Base-by-base conservation (phyloP, 2,329 filamentous ascomycete genomes). In the Drechslerella dactyloides region DNA sequence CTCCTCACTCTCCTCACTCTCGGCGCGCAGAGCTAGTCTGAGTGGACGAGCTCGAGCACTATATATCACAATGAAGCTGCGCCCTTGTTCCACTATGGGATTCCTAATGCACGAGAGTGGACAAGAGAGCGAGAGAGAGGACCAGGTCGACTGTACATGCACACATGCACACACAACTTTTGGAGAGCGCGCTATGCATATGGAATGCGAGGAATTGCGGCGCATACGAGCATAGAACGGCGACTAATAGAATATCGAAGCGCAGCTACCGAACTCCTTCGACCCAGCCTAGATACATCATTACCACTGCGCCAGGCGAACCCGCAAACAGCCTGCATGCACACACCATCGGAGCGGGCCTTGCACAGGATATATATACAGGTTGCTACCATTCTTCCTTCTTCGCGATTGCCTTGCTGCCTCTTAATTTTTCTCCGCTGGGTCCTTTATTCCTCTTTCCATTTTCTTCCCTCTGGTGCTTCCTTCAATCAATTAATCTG, bases 11-110 rank as follows among this genome's bases (percentile, higher is more conserved):
- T 33, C 27, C 27, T 33, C 27, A 3, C 27, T 8, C n/a, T n/a
- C n/a, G n/a, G n/a, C n/a, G n/a, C n/a, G n/a, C 27, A 33, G 27
- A 33, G 27, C 27, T 33, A 8, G 27, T 33, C 27, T 4, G 27
- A 33, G 27, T 33, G 27, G 27, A 21, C n/a, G 19, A 48, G 19
- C 8, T 10, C 17, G 11, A 5, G 19, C 15, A 55, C 30, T 70
- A 70, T 70, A 70, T 70, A 70, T 64, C 66, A 55, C 33, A 53
- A 58, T 54, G 53, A 54, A 58, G 53, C 62, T 53, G 65, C 65
- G 65, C 58, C 46, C 17, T 17, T 17, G 6, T 5, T 15, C 10
- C 44, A 48, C 19, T 10, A 3, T 11, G 15, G 19, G n/a, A 42
- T 17, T 17, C 21, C 13, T n/a, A 17, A 7, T 10, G 40, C 40